Conservation (phyloP, 208 protist species). For the Lotmaria passim region DNA sequence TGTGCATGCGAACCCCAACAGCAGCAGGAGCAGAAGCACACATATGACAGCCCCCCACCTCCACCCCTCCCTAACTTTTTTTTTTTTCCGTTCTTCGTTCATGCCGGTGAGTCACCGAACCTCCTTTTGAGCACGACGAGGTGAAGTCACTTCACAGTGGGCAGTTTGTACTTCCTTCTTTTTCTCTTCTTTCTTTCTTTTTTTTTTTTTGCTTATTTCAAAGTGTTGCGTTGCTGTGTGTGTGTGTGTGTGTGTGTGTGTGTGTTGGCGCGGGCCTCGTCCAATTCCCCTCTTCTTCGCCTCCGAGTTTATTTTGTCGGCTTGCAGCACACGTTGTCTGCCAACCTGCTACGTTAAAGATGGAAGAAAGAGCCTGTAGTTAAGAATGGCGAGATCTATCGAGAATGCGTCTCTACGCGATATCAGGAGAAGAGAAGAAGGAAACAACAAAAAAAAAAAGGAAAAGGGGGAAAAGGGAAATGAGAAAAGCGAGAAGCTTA, state of each 20-base stretch:
- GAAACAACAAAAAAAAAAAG: no score
- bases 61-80: slow-evolving; percentile 5
- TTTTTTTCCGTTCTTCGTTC: neutral
- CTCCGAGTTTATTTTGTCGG: slow-evolving; percentile 1
- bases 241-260: neutral
- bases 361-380: neutral
- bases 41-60: no score
- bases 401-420: no score
- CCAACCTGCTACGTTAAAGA: neutral
- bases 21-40: slow-evolving; percentile 4
- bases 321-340: slow-evolving; percentile 17
- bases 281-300: no score
- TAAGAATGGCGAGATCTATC: no score
- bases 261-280: no score
- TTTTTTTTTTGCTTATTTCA: neutral
- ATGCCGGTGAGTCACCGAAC: neutral
- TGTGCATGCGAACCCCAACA: neutral
- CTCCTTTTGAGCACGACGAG: no score
- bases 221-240: neutral
- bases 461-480: no score
- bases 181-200: neutral
- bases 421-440: no score
- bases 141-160: no score
- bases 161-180: no score
- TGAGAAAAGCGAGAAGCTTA: no score